phyloP scores from a whole-genome alignment of 2,329 filamentous ascomycete species.

The Herpotrichia juniperi region DNA sequence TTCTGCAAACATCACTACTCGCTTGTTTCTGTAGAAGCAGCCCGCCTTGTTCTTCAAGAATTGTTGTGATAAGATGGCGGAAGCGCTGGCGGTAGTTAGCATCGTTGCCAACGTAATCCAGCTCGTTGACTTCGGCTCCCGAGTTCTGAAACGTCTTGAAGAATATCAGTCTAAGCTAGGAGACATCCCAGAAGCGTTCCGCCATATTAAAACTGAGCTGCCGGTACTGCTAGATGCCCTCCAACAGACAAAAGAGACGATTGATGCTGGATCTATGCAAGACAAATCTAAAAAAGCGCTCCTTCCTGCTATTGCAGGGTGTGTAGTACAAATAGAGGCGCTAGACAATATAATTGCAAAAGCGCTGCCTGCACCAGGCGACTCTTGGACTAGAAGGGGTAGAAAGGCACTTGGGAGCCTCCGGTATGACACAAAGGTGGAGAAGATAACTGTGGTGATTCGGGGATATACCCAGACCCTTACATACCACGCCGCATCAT shows the following conservation, averaged over 20 bases:
- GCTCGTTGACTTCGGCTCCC: constrained; percentile 5
- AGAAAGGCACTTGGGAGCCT: constrained; percentile 13
- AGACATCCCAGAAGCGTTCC: constrained; percentile 1
- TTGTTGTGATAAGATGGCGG: constrained; percentile 1
- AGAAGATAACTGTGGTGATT: constrained; percentile 13
- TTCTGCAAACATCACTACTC: too few species aligned
- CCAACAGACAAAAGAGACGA: background rate
- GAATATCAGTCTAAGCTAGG: background rate
- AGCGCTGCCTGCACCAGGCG: background rate
- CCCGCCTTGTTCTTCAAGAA: too few species aligned
- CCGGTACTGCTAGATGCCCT: background rate
- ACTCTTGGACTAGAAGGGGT: constrained; percentile 2
- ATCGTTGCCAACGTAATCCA: constrained; percentile 5
- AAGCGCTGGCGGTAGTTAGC: constrained; percentile 1
- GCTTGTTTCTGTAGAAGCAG: too few species aligned
- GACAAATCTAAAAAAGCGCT: background rate
- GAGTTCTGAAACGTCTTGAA: constrained; percentile 1
- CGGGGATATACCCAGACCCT: constrained; percentile 11
- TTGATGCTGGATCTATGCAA: background rate
- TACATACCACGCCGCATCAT: constrained; percentile 7
- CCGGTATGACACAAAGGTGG: constrained; percentile 11
- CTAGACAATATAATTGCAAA: constrained; percentile 3
- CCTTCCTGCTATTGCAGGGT: background rate
- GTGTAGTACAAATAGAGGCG: background rate
- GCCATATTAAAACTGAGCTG: constrained; percentile 7